Conservation (phyloP, 1,139 yeast species). For the Protomyces gravidus region DNA sequence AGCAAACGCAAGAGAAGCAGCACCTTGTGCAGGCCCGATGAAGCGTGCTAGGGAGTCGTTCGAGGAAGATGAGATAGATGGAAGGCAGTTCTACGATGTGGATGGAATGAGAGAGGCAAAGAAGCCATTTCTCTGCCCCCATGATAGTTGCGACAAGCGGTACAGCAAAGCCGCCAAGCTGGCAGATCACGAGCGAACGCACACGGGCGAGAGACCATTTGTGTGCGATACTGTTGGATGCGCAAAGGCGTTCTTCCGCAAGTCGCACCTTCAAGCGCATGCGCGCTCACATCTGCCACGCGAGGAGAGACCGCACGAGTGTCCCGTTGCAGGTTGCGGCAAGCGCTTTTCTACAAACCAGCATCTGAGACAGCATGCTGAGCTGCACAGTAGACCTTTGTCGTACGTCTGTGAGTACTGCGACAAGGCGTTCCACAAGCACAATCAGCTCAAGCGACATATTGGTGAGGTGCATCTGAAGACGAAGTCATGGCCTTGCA, state of each 20-base stretch:
- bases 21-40: neutral
- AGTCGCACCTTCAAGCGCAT: slow-evolving; percentile 76
- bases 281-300: slow-evolving; percentile 44
- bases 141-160: slow-evolving; percentile 60
- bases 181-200: slow-evolving; percentile 75
- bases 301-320: slow-evolving; percentile 65
- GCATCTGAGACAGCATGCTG: slow-evolving; percentile 72
- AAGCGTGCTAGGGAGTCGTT: neutral
- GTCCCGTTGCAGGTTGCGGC: slow-evolving; percentile 58
- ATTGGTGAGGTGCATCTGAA: slow-evolving; percentile 54
- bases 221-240: slow-evolving; percentile 56
- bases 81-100: no score
- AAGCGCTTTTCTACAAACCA: slow-evolving; percentile 80
- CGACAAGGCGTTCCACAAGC: slow-evolving; percentile 63
- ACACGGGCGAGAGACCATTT: slow-evolving; percentile 75
- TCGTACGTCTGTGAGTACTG: slow-evolving; percentile 52
- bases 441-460: slow-evolving; percentile 74
- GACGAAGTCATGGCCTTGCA: slow-evolving; percentile 38
- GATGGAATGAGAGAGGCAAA: no score
- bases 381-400: slow-evolving; percentile 31
- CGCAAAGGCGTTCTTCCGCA: slow-evolving; percentile 62
- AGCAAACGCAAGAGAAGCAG: neutral
- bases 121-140: slow-evolving; percentile 21
- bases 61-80: neutral
- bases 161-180: slow-evolving; percentile 77